Evolutionary conservation across 2,329 filamentous ascomycete species (phyloP), one percentile per base, ranked within the genome.

Genomic region (Verticillium albo-atrum): DNA sequence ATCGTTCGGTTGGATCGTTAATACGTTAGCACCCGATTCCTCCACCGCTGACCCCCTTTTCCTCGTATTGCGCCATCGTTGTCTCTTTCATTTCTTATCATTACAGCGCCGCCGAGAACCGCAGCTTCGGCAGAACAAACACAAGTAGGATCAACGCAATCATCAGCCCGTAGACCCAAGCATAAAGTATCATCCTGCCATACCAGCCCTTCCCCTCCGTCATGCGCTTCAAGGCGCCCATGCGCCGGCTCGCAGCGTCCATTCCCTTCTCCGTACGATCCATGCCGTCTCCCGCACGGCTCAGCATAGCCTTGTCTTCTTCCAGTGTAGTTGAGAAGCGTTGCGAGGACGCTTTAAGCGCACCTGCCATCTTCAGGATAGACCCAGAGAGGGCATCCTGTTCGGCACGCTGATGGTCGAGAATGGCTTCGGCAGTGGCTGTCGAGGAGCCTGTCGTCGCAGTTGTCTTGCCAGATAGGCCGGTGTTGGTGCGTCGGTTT

Each of bases 181-280:
- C 89, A 78, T 95, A 97, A 62, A 97, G 79, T 75, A 94, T 80
- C 79, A 96, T 84, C 57, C 93, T 79, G 6, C 89, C 92, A 86
- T 84, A 92, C 89, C 90, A 96, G 0, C 92, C 92, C 71, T 89
- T 88, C 3, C 92, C 93, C 77, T 97, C 94, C 17, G 89, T 92
- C 87, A 96, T 92, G 57, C 82, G 82, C 66, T 85, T 80, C 70
- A 98, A 73, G 68, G 84, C 82, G 1, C 90, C 89, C 91, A 98
- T 96, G 63, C 86, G 80, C 63, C 85, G 84, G 57, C 86, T 86
- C 3, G 93, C 92, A 1, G 86, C 84, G 61, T 92, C 88, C 83
- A 98, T 89, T 20, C 88, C 88, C 53, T 81, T 76, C 61, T 89
- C 87, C 67, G 89, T 96, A 72, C 86, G 88, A 68, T 93, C 90